Evolutionary conservation across 768 basidiomycete species (phyloP).

Genomic region (Tylopilus sp.): DNA sequence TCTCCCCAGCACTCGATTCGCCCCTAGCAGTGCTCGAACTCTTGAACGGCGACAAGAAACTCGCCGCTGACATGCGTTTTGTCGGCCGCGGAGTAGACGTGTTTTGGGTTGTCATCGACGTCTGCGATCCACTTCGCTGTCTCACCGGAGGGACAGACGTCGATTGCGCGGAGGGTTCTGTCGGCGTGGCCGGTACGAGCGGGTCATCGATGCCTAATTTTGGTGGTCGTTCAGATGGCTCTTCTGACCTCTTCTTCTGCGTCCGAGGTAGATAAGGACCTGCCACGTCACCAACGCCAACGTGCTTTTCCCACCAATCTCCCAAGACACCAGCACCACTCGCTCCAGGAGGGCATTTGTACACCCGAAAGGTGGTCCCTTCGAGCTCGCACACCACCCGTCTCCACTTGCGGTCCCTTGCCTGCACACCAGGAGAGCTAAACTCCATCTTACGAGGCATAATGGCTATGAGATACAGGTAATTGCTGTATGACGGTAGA

Average conservation of each 20-base stretch:
- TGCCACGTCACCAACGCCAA: slow-evolving; percentile 66
- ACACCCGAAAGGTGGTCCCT: slow-evolving; percentile 85
- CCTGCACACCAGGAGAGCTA: slow-evolving; percentile 74
- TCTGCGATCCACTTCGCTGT: slow-evolving; percentile 22
- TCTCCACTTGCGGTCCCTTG: slow-evolving; percentile 90
- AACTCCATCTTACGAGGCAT: slow-evolving; percentile 97
- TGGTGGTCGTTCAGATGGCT: slow-evolving; percentile 23
- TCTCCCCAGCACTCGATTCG: slow-evolving; percentile 11
- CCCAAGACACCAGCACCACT: slow-evolving; percentile 53
- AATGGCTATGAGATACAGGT: slow-evolving; percentile 72
- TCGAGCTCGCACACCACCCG: slow-evolving; percentile 85
- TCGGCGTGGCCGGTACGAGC: neutral
- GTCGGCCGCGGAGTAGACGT: slow-evolving; percentile 15
- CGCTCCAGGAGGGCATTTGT: slow-evolving; percentile 44
- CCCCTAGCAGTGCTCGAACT: slow-evolving; percentile 8
- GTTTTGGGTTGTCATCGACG: slow-evolving; percentile 20
- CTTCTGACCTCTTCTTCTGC: slow-evolving; percentile 18
- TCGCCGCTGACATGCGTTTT: slow-evolving; percentile 28
- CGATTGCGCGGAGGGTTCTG: slow-evolving; percentile 1
- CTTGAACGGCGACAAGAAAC: slow-evolving; percentile 28
- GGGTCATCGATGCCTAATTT: slow-evolving; percentile 22
- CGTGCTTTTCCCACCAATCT: slow-evolving; percentile 75
- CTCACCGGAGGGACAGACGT: slow-evolving; percentile 6
- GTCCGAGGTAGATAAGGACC: slow-evolving; percentile 25
- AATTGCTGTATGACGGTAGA: slow-evolving; percentile 80